These are phyloP conservation scores for Silene coronaria DNA, from an alignment of 179 eudicot species.

Conservation along the genomic window DNA sequence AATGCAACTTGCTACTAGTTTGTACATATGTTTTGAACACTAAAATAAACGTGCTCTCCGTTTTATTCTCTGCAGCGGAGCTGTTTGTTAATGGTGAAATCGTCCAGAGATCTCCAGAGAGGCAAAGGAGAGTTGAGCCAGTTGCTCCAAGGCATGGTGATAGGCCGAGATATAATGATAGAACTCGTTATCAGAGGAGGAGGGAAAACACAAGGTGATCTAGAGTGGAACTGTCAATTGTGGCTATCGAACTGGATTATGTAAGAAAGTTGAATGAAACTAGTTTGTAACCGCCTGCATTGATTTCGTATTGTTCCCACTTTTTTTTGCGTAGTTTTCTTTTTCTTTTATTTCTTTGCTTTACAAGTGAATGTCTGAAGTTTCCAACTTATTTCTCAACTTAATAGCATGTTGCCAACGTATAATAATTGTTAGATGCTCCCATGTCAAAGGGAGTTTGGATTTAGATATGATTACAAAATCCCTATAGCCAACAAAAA, in stretches of 20 bases:
- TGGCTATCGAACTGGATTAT: neutral
- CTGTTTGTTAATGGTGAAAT: slow-evolving; percentile 87
- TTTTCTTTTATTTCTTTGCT: neutral
- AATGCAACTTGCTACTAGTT: too few relatives aligned
- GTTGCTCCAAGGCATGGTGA: slow-evolving; percentile 80
- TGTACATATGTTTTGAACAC: neutral
- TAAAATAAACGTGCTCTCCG: neutral
- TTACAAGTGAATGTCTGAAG: neutral
- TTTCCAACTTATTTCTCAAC: too few relatives aligned
- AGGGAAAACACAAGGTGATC: slow-evolving; percentile 57
- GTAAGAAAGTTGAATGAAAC: slow-evolving; percentile 9
- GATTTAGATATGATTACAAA: too few relatives aligned
- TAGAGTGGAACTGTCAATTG: neutral
- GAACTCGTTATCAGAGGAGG: slow-evolving; percentile 74
- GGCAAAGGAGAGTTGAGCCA: slow-evolving; percentile 93
- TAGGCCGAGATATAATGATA: slow-evolving; percentile 86
- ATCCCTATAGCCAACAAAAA: too few relatives aligned
- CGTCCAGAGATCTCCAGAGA: slow-evolving; percentile 84
- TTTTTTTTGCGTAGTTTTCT: neutral
- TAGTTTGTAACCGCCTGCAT: slow-evolving; percentile 16
- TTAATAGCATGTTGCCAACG: too few relatives aligned
- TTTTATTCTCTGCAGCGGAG: slow-evolving; percentile 53
- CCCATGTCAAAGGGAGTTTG: too few relatives aligned
- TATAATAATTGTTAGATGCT: too few relatives aligned
- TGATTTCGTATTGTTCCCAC: neutral